Evolutionary conservation across 495 filamentous ascomycete genomes (phyloP).

Genomic region (Xylaria curta): DNA sequence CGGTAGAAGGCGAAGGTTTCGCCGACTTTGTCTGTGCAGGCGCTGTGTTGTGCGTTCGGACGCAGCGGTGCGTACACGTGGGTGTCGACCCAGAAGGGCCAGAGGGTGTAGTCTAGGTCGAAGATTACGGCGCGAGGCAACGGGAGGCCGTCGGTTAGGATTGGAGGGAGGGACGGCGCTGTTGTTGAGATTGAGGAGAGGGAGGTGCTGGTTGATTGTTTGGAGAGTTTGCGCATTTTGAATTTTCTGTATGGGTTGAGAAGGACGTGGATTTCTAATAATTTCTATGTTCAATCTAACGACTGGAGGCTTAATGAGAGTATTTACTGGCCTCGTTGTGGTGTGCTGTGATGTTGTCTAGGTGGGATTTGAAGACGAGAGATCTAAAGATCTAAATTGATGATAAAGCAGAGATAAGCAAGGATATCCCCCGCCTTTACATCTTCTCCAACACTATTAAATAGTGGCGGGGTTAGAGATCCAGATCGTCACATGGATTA

Average conservation of each 20-base stretch:
- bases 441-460: neutral
- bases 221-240: constrained; percentile 34
- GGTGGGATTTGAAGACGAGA: neutral
- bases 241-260: neutral
- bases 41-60: constrained; percentile 57
- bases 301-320: neutral
- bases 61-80: constrained; percentile 85
- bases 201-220: constrained; percentile 35
- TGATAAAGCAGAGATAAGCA: constrained; percentile 3
- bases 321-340: neutral
- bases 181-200: constrained; percentile 12
- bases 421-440: neutral
- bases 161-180: constrained; percentile 7
- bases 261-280: neutral
- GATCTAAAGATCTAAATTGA: neutral
- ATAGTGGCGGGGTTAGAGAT: neutral
- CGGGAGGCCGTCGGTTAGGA: constrained; percentile 74
- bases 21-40: constrained; percentile 65
- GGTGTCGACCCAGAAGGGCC: constrained; percentile 97
- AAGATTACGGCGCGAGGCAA: constrained; percentile 88
- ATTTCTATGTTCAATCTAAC: neutral
- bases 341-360: neutral
- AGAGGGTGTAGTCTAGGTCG: constrained; percentile 96
- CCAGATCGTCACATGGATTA: neutral
- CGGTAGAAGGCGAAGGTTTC: constrained; percentile 83